phyloP scores from a whole-genome alignment of 108 stramenopile species.

The Nitzschia sp. region DNA sequence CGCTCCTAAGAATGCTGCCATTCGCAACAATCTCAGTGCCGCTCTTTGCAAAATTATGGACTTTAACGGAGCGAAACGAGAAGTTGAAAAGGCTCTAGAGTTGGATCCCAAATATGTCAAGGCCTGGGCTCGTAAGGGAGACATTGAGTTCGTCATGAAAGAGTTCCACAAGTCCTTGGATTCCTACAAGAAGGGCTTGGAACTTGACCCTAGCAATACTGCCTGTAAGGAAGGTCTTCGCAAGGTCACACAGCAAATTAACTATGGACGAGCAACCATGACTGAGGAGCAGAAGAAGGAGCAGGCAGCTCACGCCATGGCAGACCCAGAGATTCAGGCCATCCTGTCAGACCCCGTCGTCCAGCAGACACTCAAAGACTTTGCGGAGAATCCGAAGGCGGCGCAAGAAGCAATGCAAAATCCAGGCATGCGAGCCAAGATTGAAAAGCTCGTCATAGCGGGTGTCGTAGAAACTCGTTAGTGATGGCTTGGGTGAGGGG shows the following conservation, averaged over 20 bases:
- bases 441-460: constrained; percentile 97
- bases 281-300: constrained; percentile 91
- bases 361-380: constrained; percentile 92
- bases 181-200: constrained; percentile 92
- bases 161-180: constrained; percentile 98
- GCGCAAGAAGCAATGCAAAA: constrained; percentile 92
- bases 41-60: constrained; percentile 97
- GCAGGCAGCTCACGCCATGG: constrained; percentile 97
- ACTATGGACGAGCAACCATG: constrained; percentile 78
- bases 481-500: too few species aligned
- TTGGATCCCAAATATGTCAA: constrained; percentile 98
- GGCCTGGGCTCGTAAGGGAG: constrained; percentile 98
- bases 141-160: constrained; percentile 97
- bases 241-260: constrained; percentile 79
- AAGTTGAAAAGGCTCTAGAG: constrained; percentile 94
- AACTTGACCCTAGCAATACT: constrained; percentile 83
- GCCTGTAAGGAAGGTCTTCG: constrained; percentile 92
- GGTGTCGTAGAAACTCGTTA: constrained; percentile 92
- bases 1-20: constrained; percentile 95
- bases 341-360: constrained; percentile 97
- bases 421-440: constrained; percentile 89
- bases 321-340: constrained; percentile 98
- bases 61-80: constrained; percentile 93
- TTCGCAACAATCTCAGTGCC: constrained; percentile 97
- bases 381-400: constrained; percentile 91